Evolutionary conservation across 495 filamentous ascomycete genomes (phyloP), one percentile per base, ranked within the genome.

Genomic region (Penicillium daleae): DNA sequence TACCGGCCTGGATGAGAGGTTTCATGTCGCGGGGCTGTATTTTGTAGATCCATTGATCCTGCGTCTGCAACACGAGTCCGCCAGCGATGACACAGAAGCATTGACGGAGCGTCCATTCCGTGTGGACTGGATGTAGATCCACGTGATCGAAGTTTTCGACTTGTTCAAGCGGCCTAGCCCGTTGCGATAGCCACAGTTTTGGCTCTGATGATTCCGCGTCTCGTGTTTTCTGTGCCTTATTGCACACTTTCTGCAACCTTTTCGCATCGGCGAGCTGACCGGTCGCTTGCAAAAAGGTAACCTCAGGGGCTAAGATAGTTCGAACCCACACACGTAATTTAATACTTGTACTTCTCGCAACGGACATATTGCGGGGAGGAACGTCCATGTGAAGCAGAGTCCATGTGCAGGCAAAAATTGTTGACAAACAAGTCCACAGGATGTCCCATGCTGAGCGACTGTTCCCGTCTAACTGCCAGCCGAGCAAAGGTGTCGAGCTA

Each of bases 351-450:
- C 1, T 26, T 52, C 22, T 15, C 52, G 35, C 31, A 15, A 10
- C 29, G 29, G 29, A 32, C 15, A 7, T 35, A 33, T 53, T 33
- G n/a, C 51, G 51, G 4, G 29, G 3, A 37, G 59, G 60, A 10
- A 61, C 59, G n/a, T 56, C 7, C 15, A 55, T 12, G 10, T 66
- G 66, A 24, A 69, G 66, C 8, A 57, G 44, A 35, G 67, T 67
- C 64, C 61, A 69, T 32, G 60, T 69, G 24, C 67, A 62, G 13
- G 67, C 64, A 50, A 69, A 24, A 2, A 69, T 69, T n/a, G 61
- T 66, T 12, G 67, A 61, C 32, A 66, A 37, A 48, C 64, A 64
- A 17, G 64, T 58, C 67, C 64, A 66, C 15, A 66, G 17, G 51
- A 69, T 69, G 22, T 66, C 63, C 66, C 60, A 66, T 22, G 53